Base-by-base conservation (phyloP, 2,329 filamentous ascomycete genomes). In the Lecanoromycetidae sp. region DNA sequence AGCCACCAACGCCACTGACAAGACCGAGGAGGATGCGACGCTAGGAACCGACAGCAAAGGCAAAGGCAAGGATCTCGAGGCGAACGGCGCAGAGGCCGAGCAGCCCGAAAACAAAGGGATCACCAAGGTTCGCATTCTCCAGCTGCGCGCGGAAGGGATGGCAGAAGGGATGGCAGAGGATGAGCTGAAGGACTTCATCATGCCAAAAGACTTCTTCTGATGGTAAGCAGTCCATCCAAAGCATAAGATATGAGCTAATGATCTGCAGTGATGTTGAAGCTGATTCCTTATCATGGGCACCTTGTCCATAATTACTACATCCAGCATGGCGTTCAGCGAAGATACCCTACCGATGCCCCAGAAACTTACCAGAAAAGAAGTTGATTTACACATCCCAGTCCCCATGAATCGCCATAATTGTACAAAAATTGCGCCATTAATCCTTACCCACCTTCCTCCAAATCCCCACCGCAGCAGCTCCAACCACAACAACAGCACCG, bases 401-500 rank as follows among this genome's bases (percentile, higher is more conserved):
- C n/a, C n/a, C n/a, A n/a, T n/a, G n/a, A n/a, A n/a, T n/a, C n/a
- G n/a, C n/a, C n/a, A n/a, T n/a, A n/a, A n/a, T n/a, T n/a, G n/a
- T n/a, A n/a, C n/a, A n/a, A n/a, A n/a, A n/a, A n/a, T n/a, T n/a
- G n/a, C n/a, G n/a, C n/a, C n/a, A n/a, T n/a, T 19, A 17, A 35
- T 19, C 12, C 15, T 19, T 19, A 19, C 33, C 33, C 27, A 57
- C 66, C 51, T 68, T 67, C 58, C 71, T 74, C 77, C 77, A 81
- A 33, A 80, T 75, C 58, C 77, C 73, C 7, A 74, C 68, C 7
- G 74, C 71, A 8, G 75, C 77, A 5, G 72, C 75, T 10, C 70
- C 72, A 10, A 74, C 76, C 55, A 74, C 77, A 33, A 76, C 69
- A 6, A 75, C 71, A 5, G 86, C 88, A 1, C 84, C 86, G 3